Conservation (phyloP, 768 basidiomycete species). For the Kwoniella heveanensis region DNA sequence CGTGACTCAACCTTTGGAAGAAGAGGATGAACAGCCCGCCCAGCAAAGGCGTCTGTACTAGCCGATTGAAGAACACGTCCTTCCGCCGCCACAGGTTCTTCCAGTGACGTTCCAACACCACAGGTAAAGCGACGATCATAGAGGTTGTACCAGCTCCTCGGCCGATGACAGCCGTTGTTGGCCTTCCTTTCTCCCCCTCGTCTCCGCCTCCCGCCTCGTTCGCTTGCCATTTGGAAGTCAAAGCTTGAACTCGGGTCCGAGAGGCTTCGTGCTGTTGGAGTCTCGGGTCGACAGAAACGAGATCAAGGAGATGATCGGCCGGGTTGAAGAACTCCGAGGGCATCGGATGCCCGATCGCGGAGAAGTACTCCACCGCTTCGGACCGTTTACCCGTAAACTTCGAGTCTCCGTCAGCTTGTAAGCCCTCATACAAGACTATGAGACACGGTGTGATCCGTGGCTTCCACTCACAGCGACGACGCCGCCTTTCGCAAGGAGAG, state of each 20-base stretch:
- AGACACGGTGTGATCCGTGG: not conserved
- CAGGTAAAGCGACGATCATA: constrained; percentile 56
- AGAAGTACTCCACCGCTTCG: constrained; percentile 56
- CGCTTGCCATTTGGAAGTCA: constrained; percentile 32
- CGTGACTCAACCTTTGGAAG: constrained; percentile 56
- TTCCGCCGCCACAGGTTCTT: constrained; percentile 58
- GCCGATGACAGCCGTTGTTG: constrained; percentile 4
- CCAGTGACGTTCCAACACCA: constrained; percentile 57
- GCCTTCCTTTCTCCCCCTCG: constrained; percentile 29
- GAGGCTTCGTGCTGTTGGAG: constrained; percentile 31
- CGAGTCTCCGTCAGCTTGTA: not conserved
- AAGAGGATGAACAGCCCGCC: constrained; percentile 55
- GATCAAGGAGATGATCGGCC: constrained; percentile 65
- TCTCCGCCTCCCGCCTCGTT: constrained; percentile 3
- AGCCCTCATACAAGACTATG: not conserved
- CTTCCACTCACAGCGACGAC: constrained; percentile 42
- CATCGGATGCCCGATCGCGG: constrained; percentile 53
- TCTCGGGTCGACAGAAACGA: constrained; percentile 58
- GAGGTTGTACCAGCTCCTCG: constrained; percentile 50
- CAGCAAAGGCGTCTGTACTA: constrained; percentile 43
- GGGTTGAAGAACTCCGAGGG: constrained; percentile 60
- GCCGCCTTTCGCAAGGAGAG: constrained; percentile 55
- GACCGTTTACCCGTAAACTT: constrained; percentile 48
- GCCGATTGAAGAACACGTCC: constrained; percentile 53
- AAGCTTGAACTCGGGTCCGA: constrained; percentile 25